Conservation (phyloP, 2,329 filamentous ascomycete species). For the Exophiala alcalophila region DNA sequence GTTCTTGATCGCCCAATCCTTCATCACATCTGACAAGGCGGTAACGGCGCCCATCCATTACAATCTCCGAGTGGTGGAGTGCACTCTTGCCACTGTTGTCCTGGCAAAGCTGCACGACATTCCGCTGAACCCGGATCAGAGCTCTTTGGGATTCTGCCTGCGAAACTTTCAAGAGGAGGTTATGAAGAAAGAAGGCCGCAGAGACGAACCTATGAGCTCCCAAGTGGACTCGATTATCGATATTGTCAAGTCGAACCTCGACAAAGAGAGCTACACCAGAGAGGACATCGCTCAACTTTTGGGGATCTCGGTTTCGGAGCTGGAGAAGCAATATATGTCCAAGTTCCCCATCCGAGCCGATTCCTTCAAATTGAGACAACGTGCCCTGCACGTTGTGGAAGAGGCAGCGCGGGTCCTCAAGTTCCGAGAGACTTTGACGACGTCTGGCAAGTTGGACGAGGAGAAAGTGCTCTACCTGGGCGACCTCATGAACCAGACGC, state of each 20-base stretch:
- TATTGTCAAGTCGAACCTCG: slow-evolving; percentile 67
- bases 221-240: slow-evolving; percentile 73
- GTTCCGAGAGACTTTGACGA: slow-evolving; percentile 75
- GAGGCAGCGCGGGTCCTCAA: slow-evolving; percentile 82
- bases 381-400: slow-evolving; percentile 84
- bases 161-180: slow-evolving; percentile 83
- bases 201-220: slow-evolving; percentile 53
- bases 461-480: slow-evolving; percentile 73
- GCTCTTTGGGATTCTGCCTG: slow-evolving; percentile 77
- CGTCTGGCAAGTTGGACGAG: slow-evolving; percentile 47
- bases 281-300: slow-evolving; percentile 76
- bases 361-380: slow-evolving; percentile 80
- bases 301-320: slow-evolving; percentile 63
- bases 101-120: slow-evolving; percentile 59
- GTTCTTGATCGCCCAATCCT: slow-evolving; percentile 92
- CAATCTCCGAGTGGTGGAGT: slow-evolving; percentile 94
- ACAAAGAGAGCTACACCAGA: slow-evolving; percentile 79
- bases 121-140: slow-evolving; percentile 71
- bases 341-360: slow-evolving; percentile 87
- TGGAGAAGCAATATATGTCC: slow-evolving; percentile 76
- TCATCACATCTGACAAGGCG: slow-evolving; percentile 91
- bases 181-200: slow-evolving; percentile 55
- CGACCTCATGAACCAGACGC: slow-evolving; percentile 81
- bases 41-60: slow-evolving; percentile 92
- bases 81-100: slow-evolving; percentile 75